A percentile compares a stretch with the other conserved stretches of the same genome.
Evolutionary conservation across 208 protist genomes (phyloP).

Genomic region (Angomonas desouzai): DNA sequence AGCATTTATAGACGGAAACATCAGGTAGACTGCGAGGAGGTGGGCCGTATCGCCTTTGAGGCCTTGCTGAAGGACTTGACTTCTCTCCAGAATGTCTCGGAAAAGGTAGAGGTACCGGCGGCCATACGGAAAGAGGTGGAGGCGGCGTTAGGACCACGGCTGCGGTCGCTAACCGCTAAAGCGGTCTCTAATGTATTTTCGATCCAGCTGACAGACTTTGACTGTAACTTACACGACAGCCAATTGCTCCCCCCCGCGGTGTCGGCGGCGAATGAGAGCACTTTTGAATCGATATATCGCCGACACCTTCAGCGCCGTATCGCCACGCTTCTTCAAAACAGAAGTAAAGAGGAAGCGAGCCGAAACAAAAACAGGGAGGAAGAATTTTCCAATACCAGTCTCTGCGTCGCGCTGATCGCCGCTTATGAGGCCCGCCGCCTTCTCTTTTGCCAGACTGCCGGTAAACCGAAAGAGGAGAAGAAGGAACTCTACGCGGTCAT

Average conservation of each 20-base stretch:
- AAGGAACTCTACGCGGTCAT: background rate
- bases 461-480: background rate
- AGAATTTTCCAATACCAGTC: background rate
- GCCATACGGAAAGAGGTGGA: background rate
- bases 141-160: background rate
- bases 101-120: background rate
- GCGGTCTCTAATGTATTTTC: constrained; percentile 2
- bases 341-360: background rate
- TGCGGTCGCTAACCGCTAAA: background rate
- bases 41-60: constrained; percentile 23
- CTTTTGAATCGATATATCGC: background rate
- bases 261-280: background rate
- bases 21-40: constrained; percentile 33
- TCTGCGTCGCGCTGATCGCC: background rate
- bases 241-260: background rate
- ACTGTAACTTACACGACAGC: background rate
- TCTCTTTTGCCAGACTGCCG: background rate
- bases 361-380: background rate
- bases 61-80: constrained; percentile 8
- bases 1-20: constrained; percentile 65
- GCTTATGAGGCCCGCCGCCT: background rate
- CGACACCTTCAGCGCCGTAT: background rate
- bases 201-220: background rate
- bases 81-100: background rate
- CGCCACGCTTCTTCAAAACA: background rate